Evolutionary conservation across 1,284 basidiomycete genomes (phyloP).

Genomic region (Exobasidium rhododendri): DNA sequence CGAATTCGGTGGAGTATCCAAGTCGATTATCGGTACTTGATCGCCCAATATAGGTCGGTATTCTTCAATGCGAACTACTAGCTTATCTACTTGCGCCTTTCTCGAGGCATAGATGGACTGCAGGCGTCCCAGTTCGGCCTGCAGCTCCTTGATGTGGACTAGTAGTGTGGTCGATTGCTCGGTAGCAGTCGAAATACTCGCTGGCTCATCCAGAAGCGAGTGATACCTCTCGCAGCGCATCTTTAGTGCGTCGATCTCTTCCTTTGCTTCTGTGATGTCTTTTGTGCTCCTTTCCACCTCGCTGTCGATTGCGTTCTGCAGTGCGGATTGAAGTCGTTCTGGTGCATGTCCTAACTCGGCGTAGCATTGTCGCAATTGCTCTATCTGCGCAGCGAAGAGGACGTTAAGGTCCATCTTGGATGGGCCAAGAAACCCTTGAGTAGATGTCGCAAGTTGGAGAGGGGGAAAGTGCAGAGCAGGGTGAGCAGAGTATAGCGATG

Average conservation of each 20-base stretch:
- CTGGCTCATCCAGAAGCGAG: neutral
- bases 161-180: conserved; percentile 23
- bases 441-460: too few species aligned
- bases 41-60: conserved; percentile 30
- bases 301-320: conserved; percentile 45
- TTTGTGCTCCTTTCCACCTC: conserved; percentile 39
- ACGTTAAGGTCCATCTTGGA: conserved; percentile 1
- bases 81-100: conserved; percentile 26
- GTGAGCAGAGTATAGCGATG: too few species aligned
- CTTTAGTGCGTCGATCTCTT: conserved; percentile 23
- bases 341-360: conserved; percentile 42
- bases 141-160: conserved; percentile 24
- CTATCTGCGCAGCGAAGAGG: neutral
- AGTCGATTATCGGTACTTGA: conserved; percentile 21
- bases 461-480: too few species aligned
- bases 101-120: conserved; percentile 23
- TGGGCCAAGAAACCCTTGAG: too few species aligned
- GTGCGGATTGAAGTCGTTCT: conserved; percentile 35
- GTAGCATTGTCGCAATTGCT: conserved; percentile 19
- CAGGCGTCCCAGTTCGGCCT: conserved; percentile 26
- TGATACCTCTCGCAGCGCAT: conserved; percentile 17
- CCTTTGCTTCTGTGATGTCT: conserved; percentile 33
- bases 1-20: neutral
- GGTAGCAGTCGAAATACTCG: neutral
- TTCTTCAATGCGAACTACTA: conserved; percentile 23